Evolutionary conservation across 1,284 basidiomycete species (phyloP), one percentile per base, ranked within the genome.

Genomic region (Cutaneotrichosporon sp.): DNA sequence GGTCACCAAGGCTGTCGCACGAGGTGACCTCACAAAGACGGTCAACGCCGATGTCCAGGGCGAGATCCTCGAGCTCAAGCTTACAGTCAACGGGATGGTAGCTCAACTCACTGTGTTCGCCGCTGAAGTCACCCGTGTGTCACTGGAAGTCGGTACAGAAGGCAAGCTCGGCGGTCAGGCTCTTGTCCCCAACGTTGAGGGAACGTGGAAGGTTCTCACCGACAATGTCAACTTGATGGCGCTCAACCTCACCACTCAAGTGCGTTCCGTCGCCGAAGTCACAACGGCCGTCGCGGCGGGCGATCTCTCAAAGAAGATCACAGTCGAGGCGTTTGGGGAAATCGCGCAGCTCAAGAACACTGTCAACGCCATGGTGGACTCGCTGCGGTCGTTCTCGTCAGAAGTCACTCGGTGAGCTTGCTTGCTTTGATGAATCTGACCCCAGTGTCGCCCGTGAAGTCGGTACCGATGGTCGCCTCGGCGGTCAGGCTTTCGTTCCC

Each of bases 251-350:
- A 97, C 94, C 2, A 88, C 91, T 60, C 94, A 98, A 81, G 94
- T 97, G 57, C 86, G 93, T 57, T 91, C 89, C 50, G 93, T 98
- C 53, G 94, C 94, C 1, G 85, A 90, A 68, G 94, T 98, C 32
- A 98, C 96, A n/a, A 97, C 93, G 64, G 91, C 90, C 41, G 94
- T 98, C 59, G 94, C 96, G 0, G 80, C 86, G 55, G 96, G 96
- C 51, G 90, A 97, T 68, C 78, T 97, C 48, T 84, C 81, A 61
- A 87, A 90, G 74, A 85, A 86, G 55, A 92, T 97, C 73, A 86
- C 90, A 57, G 92, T 97, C 58, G 92, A 96, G 63, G 93, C 94
- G 20, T 89, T 93, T 69, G 93, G 94, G 51, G 94, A 97, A 77
- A 97, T 98, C 81, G 79, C 94, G 7, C 91, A 97, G 65, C 78